phyloP scores from a whole-genome alignment of 108 stramenopile genomes.

The Skeletonema marinoi region DNA sequence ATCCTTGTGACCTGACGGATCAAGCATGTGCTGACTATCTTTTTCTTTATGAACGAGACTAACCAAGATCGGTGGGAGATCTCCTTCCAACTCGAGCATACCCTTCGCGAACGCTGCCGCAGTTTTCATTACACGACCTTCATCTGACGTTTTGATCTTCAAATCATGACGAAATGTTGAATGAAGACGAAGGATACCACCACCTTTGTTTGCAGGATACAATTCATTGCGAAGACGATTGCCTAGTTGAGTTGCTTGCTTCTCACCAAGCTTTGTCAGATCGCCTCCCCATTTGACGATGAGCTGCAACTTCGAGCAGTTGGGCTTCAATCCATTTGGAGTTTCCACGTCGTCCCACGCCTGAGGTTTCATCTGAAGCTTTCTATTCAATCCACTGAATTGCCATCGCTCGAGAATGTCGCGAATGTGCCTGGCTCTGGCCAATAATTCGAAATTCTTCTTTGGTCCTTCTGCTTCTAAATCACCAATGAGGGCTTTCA shows the following conservation, averaged over 20 bases:
- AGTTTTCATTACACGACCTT: slow-evolving; percentile 99
- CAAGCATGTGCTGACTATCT: slow-evolving; percentile 70
- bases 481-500: slow-evolving; percentile 70
- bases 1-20: slow-evolving; percentile 95
- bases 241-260: slow-evolving; percentile 94
- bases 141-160: slow-evolving; percentile 97
- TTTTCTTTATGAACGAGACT: slow-evolving; percentile 97
- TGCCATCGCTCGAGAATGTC: slow-evolving; percentile 92
- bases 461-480: slow-evolving; percentile 50
- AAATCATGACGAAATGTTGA: slow-evolving; percentile 98
- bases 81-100: slow-evolving; percentile 95
- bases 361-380: slow-evolving; percentile 96
- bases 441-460: slow-evolving; percentile 54
- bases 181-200: slow-evolving; percentile 96
- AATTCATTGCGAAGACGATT: slow-evolving; percentile 84
- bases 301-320: slow-evolving; percentile 80
- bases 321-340: slow-evolving; percentile 46
- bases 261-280: slow-evolving; percentile 90
- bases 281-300: slow-evolving; percentile 99
- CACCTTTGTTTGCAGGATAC: slow-evolving; percentile 79
- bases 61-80: slow-evolving; percentile 97
- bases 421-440: slow-evolving; percentile 80
- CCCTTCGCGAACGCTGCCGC: slow-evolving; percentile 86
- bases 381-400: slow-evolving; percentile 95
- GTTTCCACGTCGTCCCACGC: slow-evolving; percentile 68